These are phyloP conservation scores for Diaporthe capsici DNA, from an alignment of 2,329 filamentous ascomycete species.

Conservation along the genomic window DNA sequence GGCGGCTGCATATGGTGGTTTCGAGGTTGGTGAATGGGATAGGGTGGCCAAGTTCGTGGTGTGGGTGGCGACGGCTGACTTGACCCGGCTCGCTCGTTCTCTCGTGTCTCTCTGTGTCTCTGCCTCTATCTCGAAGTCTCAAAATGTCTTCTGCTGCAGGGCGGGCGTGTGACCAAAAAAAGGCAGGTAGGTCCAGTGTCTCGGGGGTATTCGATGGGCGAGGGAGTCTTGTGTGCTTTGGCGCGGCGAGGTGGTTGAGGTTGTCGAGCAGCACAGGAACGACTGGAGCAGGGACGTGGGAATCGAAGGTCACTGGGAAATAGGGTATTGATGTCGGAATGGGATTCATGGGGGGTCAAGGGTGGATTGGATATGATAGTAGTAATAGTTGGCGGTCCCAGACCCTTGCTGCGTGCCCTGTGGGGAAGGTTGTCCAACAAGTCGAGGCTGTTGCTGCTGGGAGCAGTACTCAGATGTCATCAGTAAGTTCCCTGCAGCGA, in stretches of 20 bases:
- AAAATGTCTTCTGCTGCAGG: neutral
- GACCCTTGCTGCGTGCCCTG: slow-evolving; percentile 29
- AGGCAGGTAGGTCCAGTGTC: neutral
- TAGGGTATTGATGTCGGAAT: slow-evolving; percentile 30
- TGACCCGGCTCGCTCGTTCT: neutral
- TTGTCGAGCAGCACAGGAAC: slow-evolving; percentile 12
- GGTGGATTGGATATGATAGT: slow-evolving; percentile 29
- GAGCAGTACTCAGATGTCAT: slow-evolving; percentile 25
- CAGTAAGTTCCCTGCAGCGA: slow-evolving; percentile 27
- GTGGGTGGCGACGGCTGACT: slow-evolving; percentile 12
- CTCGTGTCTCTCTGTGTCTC: slow-evolving; percentile 1
- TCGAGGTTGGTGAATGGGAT: neutral
- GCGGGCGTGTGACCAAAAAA: slow-evolving; percentile 14
- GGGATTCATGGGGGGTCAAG: slow-evolving; percentile 31
- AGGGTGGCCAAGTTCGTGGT: neutral
- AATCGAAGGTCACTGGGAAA: slow-evolving; percentile 13
- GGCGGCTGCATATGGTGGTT: slow-evolving; percentile 15
- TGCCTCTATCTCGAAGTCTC: neutral
- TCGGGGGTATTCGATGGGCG: neutral
- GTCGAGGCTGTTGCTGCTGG: slow-evolving; percentile 27
- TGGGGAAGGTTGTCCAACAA: slow-evolving; percentile 31
- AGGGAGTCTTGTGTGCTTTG: neutral
- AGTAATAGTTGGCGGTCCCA: slow-evolving; percentile 33
- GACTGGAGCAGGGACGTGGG: slow-evolving; percentile 13
- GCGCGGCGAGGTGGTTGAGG: slow-evolving; percentile 5